These are phyloP conservation scores for Fusarium lateritium DNA, from an alignment of 2,329 filamentous ascomycete genomes.

Conservation along the genomic window DNA sequence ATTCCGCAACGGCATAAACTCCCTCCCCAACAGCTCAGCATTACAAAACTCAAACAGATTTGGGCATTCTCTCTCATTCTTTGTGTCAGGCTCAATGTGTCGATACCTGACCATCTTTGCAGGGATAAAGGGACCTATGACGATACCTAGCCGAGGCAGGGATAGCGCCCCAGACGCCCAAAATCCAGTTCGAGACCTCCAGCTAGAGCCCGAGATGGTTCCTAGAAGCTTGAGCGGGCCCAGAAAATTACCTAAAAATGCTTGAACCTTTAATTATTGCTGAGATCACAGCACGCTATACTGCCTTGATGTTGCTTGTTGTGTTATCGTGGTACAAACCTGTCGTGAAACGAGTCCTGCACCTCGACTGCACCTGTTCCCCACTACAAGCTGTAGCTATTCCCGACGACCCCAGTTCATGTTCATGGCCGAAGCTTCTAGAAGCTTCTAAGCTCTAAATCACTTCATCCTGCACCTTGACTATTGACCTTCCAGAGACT, in stretches of 20 bases:
- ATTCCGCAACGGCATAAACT: neutral
- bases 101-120: conserved; percentile 42
- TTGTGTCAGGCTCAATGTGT: conserved; percentile 39
- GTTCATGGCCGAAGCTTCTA: conserved; percentile 46
- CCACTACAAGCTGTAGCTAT: conserved; percentile 32
- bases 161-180: conserved; percentile 30
- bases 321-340: conserved; percentile 5
- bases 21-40: conserved; percentile 1
- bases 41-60: conserved; percentile 1
- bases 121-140: conserved; percentile 44
- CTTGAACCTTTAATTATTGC: neutral
- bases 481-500: neutral
- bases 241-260: neutral
- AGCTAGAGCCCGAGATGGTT: conserved; percentile 14
- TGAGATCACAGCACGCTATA: neutral
- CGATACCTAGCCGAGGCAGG: conserved; percentile 41
- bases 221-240: conserved; percentile 22
- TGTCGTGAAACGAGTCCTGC: conserved; percentile 10
- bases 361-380: conserved; percentile 13
- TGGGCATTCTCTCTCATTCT: conserved; percentile 6
- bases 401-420: conserved; percentile 18
- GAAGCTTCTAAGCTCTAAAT: conserved; percentile 42
- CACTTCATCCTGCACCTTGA: neutral
- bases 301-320: neutral
- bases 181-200: conserved; percentile 27